These are phyloP conservation scores for Monosporascus ibericus DNA, from an alignment of 2,329 filamentous ascomycete genomes.

Conservation along the genomic window DNA sequence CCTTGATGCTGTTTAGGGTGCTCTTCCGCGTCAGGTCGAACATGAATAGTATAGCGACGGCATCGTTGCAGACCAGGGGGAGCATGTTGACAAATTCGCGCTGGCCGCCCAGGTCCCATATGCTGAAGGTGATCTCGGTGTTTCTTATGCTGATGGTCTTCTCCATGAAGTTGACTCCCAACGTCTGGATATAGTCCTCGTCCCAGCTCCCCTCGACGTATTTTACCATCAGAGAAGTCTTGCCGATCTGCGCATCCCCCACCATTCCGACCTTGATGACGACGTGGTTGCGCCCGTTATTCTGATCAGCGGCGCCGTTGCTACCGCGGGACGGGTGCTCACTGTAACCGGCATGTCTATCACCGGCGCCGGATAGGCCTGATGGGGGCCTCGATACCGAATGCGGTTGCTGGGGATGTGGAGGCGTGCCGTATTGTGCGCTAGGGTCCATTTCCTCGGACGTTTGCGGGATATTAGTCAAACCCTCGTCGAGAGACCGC, in stretches of 20 bases:
- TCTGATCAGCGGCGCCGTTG: constrained; percentile 31
- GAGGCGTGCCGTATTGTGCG: constrained; percentile 40
- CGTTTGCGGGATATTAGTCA: constrained; percentile 26
- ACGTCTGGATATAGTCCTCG: constrained; percentile 97
- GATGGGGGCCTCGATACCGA: constrained; percentile 50
- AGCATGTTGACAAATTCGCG: constrained; percentile 99
- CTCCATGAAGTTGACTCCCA: constrained; percentile 99
- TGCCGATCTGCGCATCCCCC: constrained; percentile 96
- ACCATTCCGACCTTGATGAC: constrained; percentile 99
- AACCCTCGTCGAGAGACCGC: constrained; percentile 44
- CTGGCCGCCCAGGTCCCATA: constrained; percentile 97
- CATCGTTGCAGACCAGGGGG: constrained; percentile 97
- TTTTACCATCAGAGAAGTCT: constrained; percentile 99
- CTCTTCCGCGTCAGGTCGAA: constrained; percentile 97
- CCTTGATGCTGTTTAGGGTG: constrained; percentile 98
- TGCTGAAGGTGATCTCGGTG: constrained; percentile 98
- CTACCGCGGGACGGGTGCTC: constrained; percentile 40
- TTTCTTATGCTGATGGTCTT: constrained; percentile 99
- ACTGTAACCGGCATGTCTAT: constrained; percentile 32
- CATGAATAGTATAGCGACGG: constrained; percentile 98
- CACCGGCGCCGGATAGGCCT: constrained; percentile 40
- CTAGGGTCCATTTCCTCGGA: constrained; percentile 34
- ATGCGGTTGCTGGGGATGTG: constrained; percentile 33
- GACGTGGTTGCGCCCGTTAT: constrained; percentile 61
- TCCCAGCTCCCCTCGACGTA: constrained; percentile 99